Evolutionary conservation across 345 rosid genomes (phyloP), one percentile per base, ranked within the genome.

Genomic region (rapeseed (Brassica napus)): DNA sequence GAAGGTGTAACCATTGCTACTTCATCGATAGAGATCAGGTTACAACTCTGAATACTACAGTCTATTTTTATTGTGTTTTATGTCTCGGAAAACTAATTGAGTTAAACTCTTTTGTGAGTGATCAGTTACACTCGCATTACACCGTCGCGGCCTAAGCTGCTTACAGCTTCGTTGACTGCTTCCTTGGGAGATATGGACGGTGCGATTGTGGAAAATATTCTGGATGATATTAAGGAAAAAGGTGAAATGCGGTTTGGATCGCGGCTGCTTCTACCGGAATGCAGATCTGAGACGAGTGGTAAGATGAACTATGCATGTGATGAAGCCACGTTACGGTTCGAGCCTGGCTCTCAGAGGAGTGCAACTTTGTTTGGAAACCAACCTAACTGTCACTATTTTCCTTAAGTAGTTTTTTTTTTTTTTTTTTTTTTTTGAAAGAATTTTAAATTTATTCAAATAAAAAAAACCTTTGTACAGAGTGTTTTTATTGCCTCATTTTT

Each of bases 1-100:
- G 8, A 69, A 52, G 63, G 16, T 54, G 63, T 69, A 5, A 69
- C 16, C 47, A 31, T 69, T 1, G 73, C 63, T 69, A 42, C 52
- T 42, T 69, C 63, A 52, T 15, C 73, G 0, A n/a, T 69, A 55
- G 60, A 28, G 60, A 18, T 18, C 18, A 69, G 73, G 73, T 69
- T 1, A 15, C 24, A 52, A 4, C 5, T 34, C 14, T 64, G 0
- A 52, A 30, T 30, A 3, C 8, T 47, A 15, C 18, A 52, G 3
- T 52, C 4, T 54, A 5, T 15, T 15, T 54, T 15, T 6, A 2
- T 54, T 0, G 0, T 15, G 1, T 2, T 15, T 15, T 54, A 2
- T 42, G 52, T 10, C 24, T 16, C 0, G 26, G 61, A 18, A 18
- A 55, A 16, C 7, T 55, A 55, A 18, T 18, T 18, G 18, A 55